These are phyloP conservation scores for Termitomyces sp. DNA, from an alignment of 768 basidiomycete species.

Conservation along the genomic window DNA sequence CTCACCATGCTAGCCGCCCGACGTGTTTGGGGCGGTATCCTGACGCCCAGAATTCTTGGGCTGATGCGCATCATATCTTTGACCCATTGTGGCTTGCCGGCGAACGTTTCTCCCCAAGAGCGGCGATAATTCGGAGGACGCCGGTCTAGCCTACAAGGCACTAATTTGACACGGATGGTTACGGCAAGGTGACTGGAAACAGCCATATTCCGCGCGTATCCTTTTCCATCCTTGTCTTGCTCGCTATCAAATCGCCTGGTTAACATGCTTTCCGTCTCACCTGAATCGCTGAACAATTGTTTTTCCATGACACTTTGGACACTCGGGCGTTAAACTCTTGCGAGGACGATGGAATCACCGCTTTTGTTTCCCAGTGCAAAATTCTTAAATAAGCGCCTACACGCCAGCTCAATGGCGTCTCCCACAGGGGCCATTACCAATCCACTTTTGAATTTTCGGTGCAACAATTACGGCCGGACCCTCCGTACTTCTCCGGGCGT, in stretches of 20 bases:
- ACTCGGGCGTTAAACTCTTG: background rate
- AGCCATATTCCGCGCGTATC: background rate
- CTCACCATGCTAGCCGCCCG: background rate
- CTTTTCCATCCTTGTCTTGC: background rate
- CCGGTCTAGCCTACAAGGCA: slow-evolving; percentile 3
- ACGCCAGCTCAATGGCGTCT: background rate
- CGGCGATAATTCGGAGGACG: slow-evolving; percentile 7
- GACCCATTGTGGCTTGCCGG: slow-evolving; percentile 6
- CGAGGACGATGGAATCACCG: background rate
- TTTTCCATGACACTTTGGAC: background rate
- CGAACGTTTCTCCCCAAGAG: slow-evolving; percentile 1
- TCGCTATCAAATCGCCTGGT: background rate
- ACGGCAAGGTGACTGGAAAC: slow-evolving; percentile 2
- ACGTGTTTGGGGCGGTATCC: slow-evolving; percentile 4
- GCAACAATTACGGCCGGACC: background rate
- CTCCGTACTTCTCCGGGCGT: slow-evolving; percentile 3
- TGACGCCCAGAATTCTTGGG: slow-evolving; percentile 9
- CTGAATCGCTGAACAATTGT: background rate
- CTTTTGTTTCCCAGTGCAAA: background rate
- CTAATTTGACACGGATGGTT: slow-evolving; percentile 1
- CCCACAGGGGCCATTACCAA: background rate
- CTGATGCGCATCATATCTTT: slow-evolving; percentile 11
- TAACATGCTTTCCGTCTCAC: background rate
- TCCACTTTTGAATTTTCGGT: slow-evolving; percentile 4
- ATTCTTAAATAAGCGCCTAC: background rate